These are phyloP conservation scores for Monosporozyma yasuniensis DNA, from an alignment of 805 yeast species.

Conservation along the genomic window DNA sequence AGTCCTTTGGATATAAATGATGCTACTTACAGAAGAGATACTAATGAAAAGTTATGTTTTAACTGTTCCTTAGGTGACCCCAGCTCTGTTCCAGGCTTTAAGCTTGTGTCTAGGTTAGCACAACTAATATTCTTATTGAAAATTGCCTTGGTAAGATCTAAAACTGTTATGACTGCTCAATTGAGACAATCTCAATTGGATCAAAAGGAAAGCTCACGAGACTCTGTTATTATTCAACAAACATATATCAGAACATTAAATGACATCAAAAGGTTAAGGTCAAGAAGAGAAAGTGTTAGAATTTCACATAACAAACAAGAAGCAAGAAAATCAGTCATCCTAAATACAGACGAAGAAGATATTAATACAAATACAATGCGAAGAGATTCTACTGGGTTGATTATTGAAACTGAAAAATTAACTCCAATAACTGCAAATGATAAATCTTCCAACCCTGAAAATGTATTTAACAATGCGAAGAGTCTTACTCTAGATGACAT, in stretches of 20 bases:
- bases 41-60: slow-evolving; percentile 41
- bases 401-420: slow-evolving; percentile 19
- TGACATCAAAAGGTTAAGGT: slow-evolving; percentile 68
- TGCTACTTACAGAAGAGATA: slow-evolving; percentile 33
- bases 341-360: slow-evolving; percentile 41
- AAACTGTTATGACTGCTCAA: slow-evolving; percentile 45
- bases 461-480: slow-evolving; percentile 65
- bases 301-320: slow-evolving; percentile 43
- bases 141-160: slow-evolving; percentile 74
- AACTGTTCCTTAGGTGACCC: slow-evolving; percentile 49
- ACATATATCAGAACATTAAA: slow-evolving; percentile 61
- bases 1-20: slow-evolving; percentile 35
- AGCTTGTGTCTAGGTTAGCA: slow-evolving; percentile 52
- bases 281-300: slow-evolving; percentile 56
- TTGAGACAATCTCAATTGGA: slow-evolving; percentile 8
- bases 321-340: slow-evolving; percentile 55
- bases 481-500: slow-evolving; percentile 90
- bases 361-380: background rate
- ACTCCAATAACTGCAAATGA: slow-evolving; percentile 18
- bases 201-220: slow-evolving; percentile 6
- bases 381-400: slow-evolving; percentile 24
- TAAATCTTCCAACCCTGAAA: slow-evolving; percentile 28
- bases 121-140: slow-evolving; percentile 72
- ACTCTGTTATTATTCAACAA: slow-evolving; percentile 31
- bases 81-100: slow-evolving; percentile 47